phyloP scores from a whole-genome alignment of 805 yeast genomes.

The Lachancea meyersii region DNA sequence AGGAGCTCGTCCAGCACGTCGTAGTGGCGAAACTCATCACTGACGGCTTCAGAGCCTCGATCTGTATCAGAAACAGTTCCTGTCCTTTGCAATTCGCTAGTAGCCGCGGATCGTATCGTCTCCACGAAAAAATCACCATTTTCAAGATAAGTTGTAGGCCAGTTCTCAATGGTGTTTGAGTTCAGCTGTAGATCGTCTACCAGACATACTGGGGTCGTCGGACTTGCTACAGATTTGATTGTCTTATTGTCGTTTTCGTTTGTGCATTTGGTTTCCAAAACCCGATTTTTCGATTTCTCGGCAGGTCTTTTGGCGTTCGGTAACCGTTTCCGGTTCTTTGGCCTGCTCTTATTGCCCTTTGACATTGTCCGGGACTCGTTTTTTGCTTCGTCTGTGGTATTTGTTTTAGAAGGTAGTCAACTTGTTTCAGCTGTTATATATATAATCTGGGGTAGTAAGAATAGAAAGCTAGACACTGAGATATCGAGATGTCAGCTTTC shows the following conservation, averaged over 20 bases:
- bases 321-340: neutral
- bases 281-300: neutral
- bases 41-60: neutral
- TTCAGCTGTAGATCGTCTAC: neutral
- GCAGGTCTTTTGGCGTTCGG: neutral
- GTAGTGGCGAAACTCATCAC: constrained; percentile 4
- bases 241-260: neutral
- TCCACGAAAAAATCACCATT: constrained; percentile 8
- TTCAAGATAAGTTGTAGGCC: constrained; percentile 3
- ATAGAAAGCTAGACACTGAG: neutral
- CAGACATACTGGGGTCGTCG: neutral
- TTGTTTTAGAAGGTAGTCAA: neutral
- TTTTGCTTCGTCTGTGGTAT: neutral
- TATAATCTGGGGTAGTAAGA: neutral
- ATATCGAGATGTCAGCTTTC: neutral
- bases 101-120: constrained; percentile 9
- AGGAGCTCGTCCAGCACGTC: constrained; percentile 6
- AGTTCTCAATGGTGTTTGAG: neutral
- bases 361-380: neutral
- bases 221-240: neutral
- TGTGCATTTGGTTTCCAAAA: constrained; percentile 2
- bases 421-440: neutral
- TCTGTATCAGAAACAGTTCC: neutral
- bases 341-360: neutral
- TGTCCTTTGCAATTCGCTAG: neutral